Evolutionary conservation across 1,284 basidiomycete genomes (phyloP), one percentile per base, ranked within the genome.

Genomic region (Ceratobasidium sp.): DNA sequence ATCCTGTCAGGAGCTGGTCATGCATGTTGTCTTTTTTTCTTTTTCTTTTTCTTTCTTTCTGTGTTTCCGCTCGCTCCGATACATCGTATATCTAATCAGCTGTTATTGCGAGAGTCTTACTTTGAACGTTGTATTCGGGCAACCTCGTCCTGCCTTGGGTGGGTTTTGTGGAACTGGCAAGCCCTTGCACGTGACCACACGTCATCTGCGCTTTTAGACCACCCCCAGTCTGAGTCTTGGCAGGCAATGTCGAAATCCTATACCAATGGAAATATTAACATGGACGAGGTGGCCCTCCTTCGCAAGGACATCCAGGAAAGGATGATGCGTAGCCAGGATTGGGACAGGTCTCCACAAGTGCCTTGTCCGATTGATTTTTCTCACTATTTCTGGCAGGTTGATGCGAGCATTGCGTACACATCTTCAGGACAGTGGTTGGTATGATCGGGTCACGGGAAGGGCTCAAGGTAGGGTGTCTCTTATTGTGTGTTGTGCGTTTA

Each of bases 321-420:
- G 24, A 71, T 71, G 68, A 71, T 71, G 68, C 37, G 56, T 24
- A 71, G 56, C 22, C 68, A 71, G 27, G 68, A 71, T 34, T 71
- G 68, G 68, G 68, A 71, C 37, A 58, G 68, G 68, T 71, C 5
- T 34, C 43, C n/a, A 19, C 34, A 14, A 7, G 8, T 14, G 37
- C 5, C 29, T n/a, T n/a, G n/a, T 34, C 29, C 9, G 29, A 16
- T 14, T 9, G 37, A 27, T 14, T 37, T n/a, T 37, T 22, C 24
- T 54, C 31, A 68, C 11, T 5, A 24, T 49, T 13, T 39, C 43
- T 8, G 11, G 2, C 16, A 71, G 68, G 14, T 53, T 71, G 31
- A 71, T 71, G 68, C 37, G 68, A 34, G 68, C 68, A 14, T 41
- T 71, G 1, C 68, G 68, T 22, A 54, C 61, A 29, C 68, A 71